Evolutionary conservation across 495 filamentous ascomycete species (phyloP).

Genomic region (Lineolata rhizophorae): DNA sequence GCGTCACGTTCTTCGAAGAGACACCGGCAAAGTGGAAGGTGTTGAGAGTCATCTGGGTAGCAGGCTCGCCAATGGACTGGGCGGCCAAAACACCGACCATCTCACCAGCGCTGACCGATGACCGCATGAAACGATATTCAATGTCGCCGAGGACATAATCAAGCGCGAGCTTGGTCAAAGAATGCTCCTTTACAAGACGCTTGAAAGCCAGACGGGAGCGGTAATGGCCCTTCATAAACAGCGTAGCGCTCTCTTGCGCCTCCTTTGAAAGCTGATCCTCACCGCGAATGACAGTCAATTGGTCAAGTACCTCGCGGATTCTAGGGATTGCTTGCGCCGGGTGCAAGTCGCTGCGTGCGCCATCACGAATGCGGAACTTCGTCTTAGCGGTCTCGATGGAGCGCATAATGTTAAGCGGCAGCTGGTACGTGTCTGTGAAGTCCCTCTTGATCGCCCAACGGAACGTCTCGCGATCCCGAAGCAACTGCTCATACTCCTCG

Average conservation of each 20-base stretch:
- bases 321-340: slow-evolving; percentile 74
- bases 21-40: slow-evolving; percentile 99
- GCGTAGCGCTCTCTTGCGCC: slow-evolving; percentile 68
- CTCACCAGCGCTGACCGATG: slow-evolving; percentile 73
- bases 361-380: slow-evolving; percentile 74
- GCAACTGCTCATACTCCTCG: slow-evolving; percentile 41
- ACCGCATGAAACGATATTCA: slow-evolving; percentile 60
- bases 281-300: slow-evolving; percentile 66
- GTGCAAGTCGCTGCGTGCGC: slow-evolving; percentile 66
- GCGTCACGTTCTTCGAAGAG: slow-evolving; percentile 96
- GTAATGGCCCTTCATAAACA: slow-evolving; percentile 77
- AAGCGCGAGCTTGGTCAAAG: slow-evolving; percentile 78
- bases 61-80: slow-evolving; percentile 95
- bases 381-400: slow-evolving; percentile 77
- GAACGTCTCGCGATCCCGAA: slow-evolving; percentile 39
- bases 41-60: slow-evolving; percentile 98
- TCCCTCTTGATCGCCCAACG: too few relatives aligned
- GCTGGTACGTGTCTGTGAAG: slow-evolving; percentile 67
- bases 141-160: slow-evolving; percentile 82
- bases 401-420: slow-evolving; percentile 77
- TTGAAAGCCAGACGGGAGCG: slow-evolving; percentile 84
- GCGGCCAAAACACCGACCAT: slow-evolving; percentile 98
- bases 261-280: slow-evolving; percentile 61
- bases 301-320: slow-evolving; percentile 52
- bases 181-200: slow-evolving; percentile 60